Conservation (phyloP, 495 filamentous ascomycete species). For the Talaromyces liani region DNA sequence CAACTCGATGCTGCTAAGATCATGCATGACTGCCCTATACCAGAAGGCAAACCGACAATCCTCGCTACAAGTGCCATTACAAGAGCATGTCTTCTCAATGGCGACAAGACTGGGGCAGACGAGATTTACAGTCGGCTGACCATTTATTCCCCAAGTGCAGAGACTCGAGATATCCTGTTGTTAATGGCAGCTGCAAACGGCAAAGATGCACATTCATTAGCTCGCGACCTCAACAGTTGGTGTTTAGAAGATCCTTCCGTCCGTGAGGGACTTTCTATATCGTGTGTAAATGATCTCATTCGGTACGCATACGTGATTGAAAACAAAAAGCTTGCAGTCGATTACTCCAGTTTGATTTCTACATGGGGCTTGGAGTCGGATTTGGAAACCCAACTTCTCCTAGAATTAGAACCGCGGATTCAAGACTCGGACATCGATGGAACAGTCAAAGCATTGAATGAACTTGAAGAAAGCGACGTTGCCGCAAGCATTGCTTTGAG, state of each 20-base stretch:
- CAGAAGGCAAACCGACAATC: slow-evolving; percentile 30
- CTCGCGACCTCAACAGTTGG: slow-evolving; percentile 52
- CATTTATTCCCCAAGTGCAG: slow-evolving; percentile 34
- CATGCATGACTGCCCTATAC: slow-evolving; percentile 51
- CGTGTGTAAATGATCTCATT: slow-evolving; percentile 69
- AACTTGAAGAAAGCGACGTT: slow-evolving; percentile 46
- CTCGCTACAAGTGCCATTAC: slow-evolving; percentile 45
- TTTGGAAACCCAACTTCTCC: slow-evolving; percentile 50
- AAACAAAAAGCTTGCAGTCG: slow-evolving; percentile 63
- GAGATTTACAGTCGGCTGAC: slow-evolving; percentile 54
- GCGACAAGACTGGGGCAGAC: slow-evolving; percentile 56
- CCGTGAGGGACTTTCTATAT: slow-evolving; percentile 48
- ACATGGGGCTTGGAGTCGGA: slow-evolving; percentile 58
- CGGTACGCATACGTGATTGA: slow-evolving; percentile 59
- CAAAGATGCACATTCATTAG: slow-evolving; percentile 61
- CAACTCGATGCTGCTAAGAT: slow-evolving; percentile 29
- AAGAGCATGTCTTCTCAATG: slow-evolving; percentile 47
- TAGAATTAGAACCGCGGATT: slow-evolving; percentile 70
- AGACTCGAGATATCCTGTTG: slow-evolving; percentile 59
- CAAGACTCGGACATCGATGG: slow-evolving; percentile 60
- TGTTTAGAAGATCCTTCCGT: slow-evolving; percentile 30
- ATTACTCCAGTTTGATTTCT: slow-evolving; percentile 57
- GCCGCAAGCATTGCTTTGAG: slow-evolving; percentile 49
- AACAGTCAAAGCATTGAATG: slow-evolving; percentile 54
- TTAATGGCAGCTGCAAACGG: slow-evolving; percentile 70